Base-by-base conservation (phyloP, 352 stramenopile species). In the Phytophthora citricola region DNA sequence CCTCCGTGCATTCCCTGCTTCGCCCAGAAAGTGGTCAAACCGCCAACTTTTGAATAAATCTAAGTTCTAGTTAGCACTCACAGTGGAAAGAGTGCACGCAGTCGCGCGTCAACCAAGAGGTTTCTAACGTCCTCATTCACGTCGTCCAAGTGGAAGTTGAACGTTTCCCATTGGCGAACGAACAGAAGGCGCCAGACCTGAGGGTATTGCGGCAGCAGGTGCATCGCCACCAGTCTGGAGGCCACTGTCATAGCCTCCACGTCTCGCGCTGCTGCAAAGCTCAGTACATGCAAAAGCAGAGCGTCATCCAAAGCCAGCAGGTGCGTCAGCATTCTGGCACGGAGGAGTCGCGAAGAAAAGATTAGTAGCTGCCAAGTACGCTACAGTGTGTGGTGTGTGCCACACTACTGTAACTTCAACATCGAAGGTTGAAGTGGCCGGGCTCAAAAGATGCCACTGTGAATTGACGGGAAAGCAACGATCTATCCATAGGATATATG, bases 121-220 rank as follows among this genome's bases (percentile, higher is more conserved):
- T 61, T 62, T 26, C n/a, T 54, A 0, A 22, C 32, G 26, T 56
- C 45, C 10, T 58, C 39, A 20, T 29, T 9, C 15, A 54, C 56
- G 32, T 39, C 71, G 8, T 69, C 62, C 39, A 90, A 52, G 17
- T 55, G 34, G 44, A 84, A 90, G 63, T 91, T 91, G 44, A 87
- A 63, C 64, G 69, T 66, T 15, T 71, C 58, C 82, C 82, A 91
- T 20, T 73, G 76, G 10, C 61, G 71, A 44, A 60, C 71, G 41
- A 89, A 91, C 15, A 83, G 67, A 20, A 71, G 46, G 15, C 75
- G 74, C 81, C 81, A 91, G 45, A 91, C 70, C 27, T 66, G 32
- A 9, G 81, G 78, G 39, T 84, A 85, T 15, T 53, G 66, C 26
- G 73, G 78, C 11, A 91, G 44, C 34, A 89, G 61, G 22, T 85